phyloP scores from a whole-genome alignment of 2,329 filamentous ascomycete genomes.

The Mariannaea sp. region DNA sequence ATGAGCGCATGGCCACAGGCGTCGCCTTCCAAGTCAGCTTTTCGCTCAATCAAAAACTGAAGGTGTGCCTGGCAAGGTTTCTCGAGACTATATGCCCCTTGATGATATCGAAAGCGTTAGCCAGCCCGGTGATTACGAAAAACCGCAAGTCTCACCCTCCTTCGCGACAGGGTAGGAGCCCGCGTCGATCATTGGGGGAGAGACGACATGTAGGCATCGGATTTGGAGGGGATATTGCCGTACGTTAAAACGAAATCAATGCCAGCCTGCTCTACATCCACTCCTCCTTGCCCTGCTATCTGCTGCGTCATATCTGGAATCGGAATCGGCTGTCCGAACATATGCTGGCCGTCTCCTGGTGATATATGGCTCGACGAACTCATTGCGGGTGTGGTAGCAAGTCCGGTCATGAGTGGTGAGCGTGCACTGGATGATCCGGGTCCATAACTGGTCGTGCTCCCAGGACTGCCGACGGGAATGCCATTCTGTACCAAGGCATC shows the following conservation, averaged over 20 bases:
- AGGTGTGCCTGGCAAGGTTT: slow-evolving; percentile 92
- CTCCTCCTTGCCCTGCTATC: slow-evolving; percentile 42
- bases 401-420: slow-evolving; percentile 53
- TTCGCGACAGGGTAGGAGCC: slow-evolving; percentile 22
- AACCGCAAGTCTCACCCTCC: not conserved
- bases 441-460: slow-evolving; percentile 60
- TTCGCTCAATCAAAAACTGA: slow-evolving; percentile 72
- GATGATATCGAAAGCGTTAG: slow-evolving; percentile 51
- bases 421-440: slow-evolving; percentile 51
- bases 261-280: slow-evolving; percentile 81
- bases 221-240: slow-evolving; percentile 60
- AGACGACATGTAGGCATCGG: slow-evolving; percentile 67
- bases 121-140: slow-evolving; percentile 36
- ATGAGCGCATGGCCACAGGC: slow-evolving; percentile 91
- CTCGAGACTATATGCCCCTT: slow-evolving; percentile 71
- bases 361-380: slow-evolving; percentile 39
- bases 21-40: slow-evolving; percentile 63
- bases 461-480: slow-evolving; percentile 43
- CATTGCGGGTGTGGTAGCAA: slow-evolving; percentile 49
- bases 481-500: slow-evolving; percentile 59
- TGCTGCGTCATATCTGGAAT: slow-evolving; percentile 33
- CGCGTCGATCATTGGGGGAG: slow-evolving; percentile 55
- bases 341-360: slow-evolving; percentile 28
- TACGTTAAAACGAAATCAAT: slow-evolving; percentile 94
- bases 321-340: slow-evolving; percentile 43